These are phyloP conservation scores for Chloranthus sessilifolius DNA, from an alignment of 164 flowering plant species.

Conservation along the genomic window DNA sequence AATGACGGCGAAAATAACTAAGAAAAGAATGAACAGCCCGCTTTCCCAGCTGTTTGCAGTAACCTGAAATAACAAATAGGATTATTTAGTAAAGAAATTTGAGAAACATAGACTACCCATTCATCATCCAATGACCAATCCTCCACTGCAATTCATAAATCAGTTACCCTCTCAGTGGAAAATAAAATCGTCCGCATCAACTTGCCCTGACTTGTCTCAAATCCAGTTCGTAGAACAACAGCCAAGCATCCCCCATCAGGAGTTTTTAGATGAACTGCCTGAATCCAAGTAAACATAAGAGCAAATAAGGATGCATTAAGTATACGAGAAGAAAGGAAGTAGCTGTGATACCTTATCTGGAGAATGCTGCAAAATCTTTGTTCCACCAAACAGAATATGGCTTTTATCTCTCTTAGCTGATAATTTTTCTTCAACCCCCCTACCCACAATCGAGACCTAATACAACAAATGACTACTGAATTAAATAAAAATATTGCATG, in stretches of 20 bases:
- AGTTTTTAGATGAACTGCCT: slow-evolving; percentile 46
- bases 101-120: neutral
- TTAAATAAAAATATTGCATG: neutral
- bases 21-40: slow-evolving; percentile 85
- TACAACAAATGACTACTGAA: slow-evolving; percentile 2
- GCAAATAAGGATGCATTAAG: neutral
- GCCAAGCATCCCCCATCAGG: slow-evolving; percentile 99
- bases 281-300: slow-evolving; percentile 5
- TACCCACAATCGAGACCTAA: slow-evolving; percentile 71
- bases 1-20: slow-evolving; percentile 90
- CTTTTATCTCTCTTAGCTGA: slow-evolving; percentile 76
- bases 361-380: slow-evolving; percentile 92
- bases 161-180: slow-evolving; percentile 91
- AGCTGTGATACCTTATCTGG: slow-evolving; percentile 73
- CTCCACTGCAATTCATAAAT: slow-evolving; percentile 1
- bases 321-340: neutral
- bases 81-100: neutral
- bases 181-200: slow-evolving; percentile 94
- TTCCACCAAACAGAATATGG: slow-evolving; percentile 96
- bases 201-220: slow-evolving; percentile 98
- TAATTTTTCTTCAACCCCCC: slow-evolving; percentile 63
- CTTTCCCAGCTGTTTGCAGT: slow-evolving; percentile 99
- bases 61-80: slow-evolving; percentile 44
- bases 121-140: slow-evolving; percentile 2
- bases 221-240: slow-evolving; percentile 91